These are phyloP conservation scores for Carex kokanica DNA, from an alignment of 176 grass and related monocot genomes.

Conservation along the genomic window DNA sequence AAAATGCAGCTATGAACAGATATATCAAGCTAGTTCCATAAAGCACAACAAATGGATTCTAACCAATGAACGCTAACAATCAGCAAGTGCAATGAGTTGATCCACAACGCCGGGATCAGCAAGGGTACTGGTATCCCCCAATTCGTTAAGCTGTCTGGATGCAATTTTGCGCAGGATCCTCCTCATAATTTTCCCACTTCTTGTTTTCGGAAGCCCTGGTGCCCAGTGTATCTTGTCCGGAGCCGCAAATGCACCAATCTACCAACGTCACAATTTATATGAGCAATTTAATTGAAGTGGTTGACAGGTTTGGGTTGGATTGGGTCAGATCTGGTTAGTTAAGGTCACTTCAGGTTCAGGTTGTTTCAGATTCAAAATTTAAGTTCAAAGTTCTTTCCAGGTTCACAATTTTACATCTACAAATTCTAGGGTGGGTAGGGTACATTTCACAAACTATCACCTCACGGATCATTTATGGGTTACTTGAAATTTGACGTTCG, in stretches of 20 bases:
- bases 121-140: slow-evolving; percentile 98
- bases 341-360: not conserved
- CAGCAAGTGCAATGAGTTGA: slow-evolving; percentile 67
- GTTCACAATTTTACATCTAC: not conserved
- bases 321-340: not conserved
- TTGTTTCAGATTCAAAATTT: not conserved
- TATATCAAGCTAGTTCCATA: not conserved
- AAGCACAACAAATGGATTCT: not conserved
- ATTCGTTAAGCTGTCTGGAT: slow-evolving; percentile 75
- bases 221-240: slow-evolving; percentile 99
- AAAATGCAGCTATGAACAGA: not conserved
- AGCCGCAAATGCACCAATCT: slow-evolving; percentile 98
- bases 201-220: slow-evolving; percentile 88
- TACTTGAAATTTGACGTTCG: too few species aligned
- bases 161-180: slow-evolving; percentile 93
- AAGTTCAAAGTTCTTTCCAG: not conserved
- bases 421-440: not conserved
- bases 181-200: slow-evolving; percentile 98
- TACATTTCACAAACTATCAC: not conserved
- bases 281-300: not conserved
- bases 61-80: slow-evolving; percentile 32
- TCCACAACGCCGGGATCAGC: slow-evolving; percentile 81
- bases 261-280: slow-evolving; percentile 13
- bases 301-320: not conserved
- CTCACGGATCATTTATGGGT: not conserved